These are phyloP conservation scores for Bassia scoparia DNA, from an alignment of 148 eudicot species.

Conservation along the genomic window DNA sequence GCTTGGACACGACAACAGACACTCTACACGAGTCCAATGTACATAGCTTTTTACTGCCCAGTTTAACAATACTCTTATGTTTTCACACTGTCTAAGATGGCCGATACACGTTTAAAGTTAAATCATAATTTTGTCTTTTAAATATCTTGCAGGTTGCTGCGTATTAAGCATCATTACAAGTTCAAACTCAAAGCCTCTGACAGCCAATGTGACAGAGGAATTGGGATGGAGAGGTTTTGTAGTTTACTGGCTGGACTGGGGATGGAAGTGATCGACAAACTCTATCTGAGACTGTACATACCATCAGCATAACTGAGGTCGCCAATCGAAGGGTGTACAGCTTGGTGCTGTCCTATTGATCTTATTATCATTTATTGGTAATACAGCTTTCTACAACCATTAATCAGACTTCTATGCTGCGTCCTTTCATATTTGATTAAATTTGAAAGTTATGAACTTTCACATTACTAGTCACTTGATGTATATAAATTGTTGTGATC, in stretches of 20 bases:
- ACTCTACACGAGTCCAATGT: too few species aligned
- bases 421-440: not conserved
- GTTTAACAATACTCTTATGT: too few species aligned
- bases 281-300: constrained; percentile 77
- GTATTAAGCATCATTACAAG: constrained; percentile 68
- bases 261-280: constrained; percentile 91
- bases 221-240: constrained; percentile 91
- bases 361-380: constrained; percentile 73
- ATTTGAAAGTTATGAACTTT: not conserved
- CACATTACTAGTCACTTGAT: not conserved
- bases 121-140: not conserved
- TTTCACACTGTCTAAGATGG: too few species aligned
- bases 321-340: constrained; percentile 67
- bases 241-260: constrained; percentile 89
- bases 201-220: constrained; percentile 79
- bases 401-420: not conserved
- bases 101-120: too few species aligned
- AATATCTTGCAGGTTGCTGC: constrained; percentile 59
- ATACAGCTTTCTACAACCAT: not conserved
- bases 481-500: constrained; percentile 6
- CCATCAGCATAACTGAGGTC: constrained; percentile 67
- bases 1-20: too few species aligned
- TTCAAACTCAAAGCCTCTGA: constrained; percentile 79
- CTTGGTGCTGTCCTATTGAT: constrained; percentile 75
- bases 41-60: not conserved